phyloP scores from a whole-genome alignment of 352 stramenopile genomes.

The Blastocystis sp. region DNA sequence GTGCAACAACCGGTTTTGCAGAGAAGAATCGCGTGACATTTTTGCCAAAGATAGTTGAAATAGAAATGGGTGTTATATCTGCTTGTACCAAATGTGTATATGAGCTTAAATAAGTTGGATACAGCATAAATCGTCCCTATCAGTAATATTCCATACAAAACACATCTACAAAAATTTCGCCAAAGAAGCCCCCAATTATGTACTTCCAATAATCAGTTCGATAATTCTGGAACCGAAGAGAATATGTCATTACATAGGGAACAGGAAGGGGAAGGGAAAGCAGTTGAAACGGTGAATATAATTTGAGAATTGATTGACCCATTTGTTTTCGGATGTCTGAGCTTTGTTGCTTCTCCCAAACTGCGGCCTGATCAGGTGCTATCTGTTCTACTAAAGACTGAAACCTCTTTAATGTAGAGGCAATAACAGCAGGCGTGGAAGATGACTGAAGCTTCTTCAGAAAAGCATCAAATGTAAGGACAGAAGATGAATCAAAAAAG shows the following conservation, averaged over 20 bases:
- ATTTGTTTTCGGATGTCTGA: neutral
- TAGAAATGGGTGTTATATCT: neutral
- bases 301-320: neutral
- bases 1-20: neutral
- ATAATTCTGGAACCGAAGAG: neutral
- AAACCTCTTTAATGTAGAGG: neutral
- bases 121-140: constrained; percentile 47
- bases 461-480: neutral
- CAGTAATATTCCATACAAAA: neutral
- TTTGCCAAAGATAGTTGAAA: neutral
- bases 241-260: neutral
- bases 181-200: neutral
- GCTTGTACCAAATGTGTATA: neutral
- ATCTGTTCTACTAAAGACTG: neutral
- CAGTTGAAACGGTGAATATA: constrained; percentile 1
- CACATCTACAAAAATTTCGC: neutral
- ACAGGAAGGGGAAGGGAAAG: neutral
- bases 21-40: neutral
- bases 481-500: neutral
- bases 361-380: neutral
- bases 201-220: constrained; percentile 5
- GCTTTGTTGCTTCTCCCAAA: neutral
- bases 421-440: neutral
- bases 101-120: constrained; percentile 34
- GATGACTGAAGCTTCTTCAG: neutral